phyloP scores from a whole-genome alignment of 805 yeast species.

The Starmerella davenportii region DNA sequence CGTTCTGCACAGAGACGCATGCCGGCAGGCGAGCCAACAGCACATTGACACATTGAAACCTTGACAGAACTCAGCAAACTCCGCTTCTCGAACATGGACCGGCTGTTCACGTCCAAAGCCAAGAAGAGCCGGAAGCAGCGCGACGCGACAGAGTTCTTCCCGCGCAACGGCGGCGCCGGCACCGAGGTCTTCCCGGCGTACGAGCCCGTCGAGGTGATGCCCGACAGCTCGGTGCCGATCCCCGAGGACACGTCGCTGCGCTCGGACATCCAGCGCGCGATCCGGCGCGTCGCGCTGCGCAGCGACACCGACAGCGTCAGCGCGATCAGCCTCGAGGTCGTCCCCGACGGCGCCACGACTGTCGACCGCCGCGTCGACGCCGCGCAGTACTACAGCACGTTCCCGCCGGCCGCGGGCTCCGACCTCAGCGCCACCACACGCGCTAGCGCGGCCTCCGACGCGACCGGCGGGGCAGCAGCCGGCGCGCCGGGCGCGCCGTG shows the following conservation, averaged over 20 bases:
- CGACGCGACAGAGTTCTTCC: constrained; percentile 8
- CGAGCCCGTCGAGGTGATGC: constrained; percentile 14
- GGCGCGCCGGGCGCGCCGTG: neutral
- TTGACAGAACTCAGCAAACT: too few relatives aligned
- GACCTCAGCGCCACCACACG: neutral
- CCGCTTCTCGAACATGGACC: neutral
- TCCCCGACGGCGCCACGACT: neutral
- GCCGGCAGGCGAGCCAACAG: too few relatives aligned
- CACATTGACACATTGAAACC: too few relatives aligned
- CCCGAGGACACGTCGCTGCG: constrained; percentile 1
- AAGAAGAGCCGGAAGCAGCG: neutral
- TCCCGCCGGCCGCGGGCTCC: neutral
- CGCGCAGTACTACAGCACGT: neutral
- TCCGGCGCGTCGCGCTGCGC: neutral
- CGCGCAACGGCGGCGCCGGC: constrained; percentile 11
- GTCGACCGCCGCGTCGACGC: neutral
- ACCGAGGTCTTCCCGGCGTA: constrained; percentile 4
- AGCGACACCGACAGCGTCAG: neutral
- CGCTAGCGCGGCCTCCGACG: neutral
- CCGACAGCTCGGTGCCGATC: constrained; percentile 6
- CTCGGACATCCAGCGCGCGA: neutral
- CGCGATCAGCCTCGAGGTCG: neutral
- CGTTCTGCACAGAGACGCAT: too few relatives aligned
- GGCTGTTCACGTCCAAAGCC: neutral
- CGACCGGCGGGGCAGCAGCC: neutral